These are phyloP conservation scores for Chaetomium sp. DNA, from an alignment of 2,329 filamentous ascomycete species.

Conservation along the genomic window DNA sequence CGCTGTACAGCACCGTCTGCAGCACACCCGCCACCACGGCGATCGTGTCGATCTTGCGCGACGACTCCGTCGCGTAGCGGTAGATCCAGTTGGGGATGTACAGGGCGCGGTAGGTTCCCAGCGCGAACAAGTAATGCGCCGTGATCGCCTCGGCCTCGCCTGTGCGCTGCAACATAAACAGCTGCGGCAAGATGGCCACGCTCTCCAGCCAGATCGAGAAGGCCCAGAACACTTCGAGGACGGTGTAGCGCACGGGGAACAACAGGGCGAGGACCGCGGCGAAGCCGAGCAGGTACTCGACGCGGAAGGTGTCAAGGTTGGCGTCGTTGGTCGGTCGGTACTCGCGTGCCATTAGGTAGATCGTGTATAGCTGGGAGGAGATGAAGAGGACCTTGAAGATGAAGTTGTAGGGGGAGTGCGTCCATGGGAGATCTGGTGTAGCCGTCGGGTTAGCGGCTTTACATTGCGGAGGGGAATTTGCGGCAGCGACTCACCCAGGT, in stretches of 20 bases:
- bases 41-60: slow-evolving; percentile 74
- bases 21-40: slow-evolving; percentile 82
- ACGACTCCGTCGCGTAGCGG: slow-evolving; percentile 68
- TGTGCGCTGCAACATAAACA: slow-evolving; percentile 96
- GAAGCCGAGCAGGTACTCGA: slow-evolving; percentile 84
- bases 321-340: slow-evolving; percentile 98
- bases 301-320: slow-evolving; percentile 94
- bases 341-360: slow-evolving; percentile 96
- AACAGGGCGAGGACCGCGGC: slow-evolving; percentile 72
- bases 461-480: neutral
- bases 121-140: slow-evolving; percentile 91
- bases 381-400: slow-evolving; percentile 97
- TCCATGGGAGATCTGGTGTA: slow-evolving; percentile 72
- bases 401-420: slow-evolving; percentile 81
- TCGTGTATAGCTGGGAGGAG: slow-evolving; percentile 79
- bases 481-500: slow-evolving; percentile 58
- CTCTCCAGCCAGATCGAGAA: slow-evolving; percentile 98
- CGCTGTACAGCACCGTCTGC: slow-evolving; percentile 92
- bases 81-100: slow-evolving; percentile 99
- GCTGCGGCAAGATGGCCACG: slow-evolving; percentile 91
- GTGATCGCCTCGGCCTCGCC: slow-evolving; percentile 99
- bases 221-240: slow-evolving; percentile 87
- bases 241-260: slow-evolving; percentile 77
- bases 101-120: slow-evolving; percentile 83
- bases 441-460: neutral